Percentiles rank a stretch among this genome's conserved stretches.
phyloP scores from a whole-genome alignment of 2,329 filamentous ascomycete species.

The Pyrenophora teres region DNA sequence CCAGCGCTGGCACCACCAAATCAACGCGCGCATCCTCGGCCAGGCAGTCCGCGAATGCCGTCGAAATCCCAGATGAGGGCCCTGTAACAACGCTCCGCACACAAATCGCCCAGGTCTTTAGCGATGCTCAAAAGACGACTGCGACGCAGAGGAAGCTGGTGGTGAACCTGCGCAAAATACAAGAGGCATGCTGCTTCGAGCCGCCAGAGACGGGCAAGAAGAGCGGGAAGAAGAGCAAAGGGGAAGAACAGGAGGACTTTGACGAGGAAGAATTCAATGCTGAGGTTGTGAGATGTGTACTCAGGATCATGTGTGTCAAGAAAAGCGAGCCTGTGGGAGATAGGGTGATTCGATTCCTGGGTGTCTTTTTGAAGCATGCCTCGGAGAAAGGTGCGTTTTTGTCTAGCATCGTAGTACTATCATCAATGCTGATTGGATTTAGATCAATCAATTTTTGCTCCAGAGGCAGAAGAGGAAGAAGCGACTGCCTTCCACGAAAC shows the following conservation, averaged over 20 bases:
- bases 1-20: conserved; percentile 46
- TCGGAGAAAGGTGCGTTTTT: conserved; percentile 59
- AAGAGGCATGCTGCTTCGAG: conserved; percentile 76
- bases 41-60: conserved; percentile 46
- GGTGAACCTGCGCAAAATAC: conserved; percentile 85
- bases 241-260: conserved; percentile 64
- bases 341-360: conserved; percentile 81
- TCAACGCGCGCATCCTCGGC: conserved; percentile 53
- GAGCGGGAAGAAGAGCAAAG: conserved; percentile 40
- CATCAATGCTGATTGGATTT: conserved; percentile 12
- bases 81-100: conserved; percentile 71
- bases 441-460: conserved; percentile 42
- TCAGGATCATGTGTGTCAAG: conserved; percentile 83
- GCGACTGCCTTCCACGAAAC: conserved; percentile 77
- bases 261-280: conserved; percentile 85
- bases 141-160: conserved; percentile 89
- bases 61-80: conserved; percentile 70
- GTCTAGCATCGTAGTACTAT: not conserved
- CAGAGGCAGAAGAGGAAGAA: conserved; percentile 62
- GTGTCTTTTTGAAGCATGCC: conserved; percentile 78
- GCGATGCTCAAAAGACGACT: conserved; percentile 79
- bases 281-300: conserved; percentile 81
- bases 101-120: conserved; percentile 66
- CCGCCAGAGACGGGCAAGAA: conserved; percentile 56
- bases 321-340: conserved; percentile 91